Base-by-base conservation (phyloP, 208 protist genomes). In the Tritrichomonas musculus region DNA sequence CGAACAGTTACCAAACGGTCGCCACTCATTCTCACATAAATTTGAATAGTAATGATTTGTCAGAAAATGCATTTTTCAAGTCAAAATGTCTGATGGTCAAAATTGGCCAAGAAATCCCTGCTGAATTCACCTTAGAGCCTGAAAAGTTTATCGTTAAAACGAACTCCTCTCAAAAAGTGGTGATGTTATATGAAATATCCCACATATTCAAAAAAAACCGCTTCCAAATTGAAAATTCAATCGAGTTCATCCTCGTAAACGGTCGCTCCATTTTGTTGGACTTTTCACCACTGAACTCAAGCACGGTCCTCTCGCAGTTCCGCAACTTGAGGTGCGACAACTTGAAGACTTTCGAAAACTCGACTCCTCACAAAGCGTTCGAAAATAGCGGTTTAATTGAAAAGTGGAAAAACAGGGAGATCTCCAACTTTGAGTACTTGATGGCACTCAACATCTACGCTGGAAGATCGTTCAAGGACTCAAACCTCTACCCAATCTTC, bases 381-480 rank as follows among this genome's bases (percentile, higher is more conserved):
- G 14, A 53, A 27, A 57, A 39, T 27, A 57, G 25, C 9, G 17
- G 41, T 9, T 33, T 88, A 0, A 88, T 47, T 17, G 47, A 88
- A 14, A 88, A 88, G 57, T 88, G 77, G 77, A 8, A 44, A 4
- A 33, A 22, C 2, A 11, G 44, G 9, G 27, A 88, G 44, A 88
- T 88, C 33, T 39, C 77, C 1, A 88, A 88, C 39, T 88, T 88
- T 39, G 77, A 88, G 39, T 88, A 88, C 57, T 57, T 88, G 9
- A 57, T 88, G 47, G 33, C 13, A 55, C 8, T 88, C 0, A 88
- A 88, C 30, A 57, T 88, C 39, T 88, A 53, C 30, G 47, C 47
- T 33, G 77, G 77, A 0, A 0, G 77, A 60, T 60, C 77, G 17
- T 88, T 88, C 30, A 53, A 49, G 27, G 41, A 88, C 39, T 27